Evolutionary conservation across 345 rosid species (phyloP), one percentile per base, ranked within the genome.

Genomic region (Trapa bicornis): DNA sequence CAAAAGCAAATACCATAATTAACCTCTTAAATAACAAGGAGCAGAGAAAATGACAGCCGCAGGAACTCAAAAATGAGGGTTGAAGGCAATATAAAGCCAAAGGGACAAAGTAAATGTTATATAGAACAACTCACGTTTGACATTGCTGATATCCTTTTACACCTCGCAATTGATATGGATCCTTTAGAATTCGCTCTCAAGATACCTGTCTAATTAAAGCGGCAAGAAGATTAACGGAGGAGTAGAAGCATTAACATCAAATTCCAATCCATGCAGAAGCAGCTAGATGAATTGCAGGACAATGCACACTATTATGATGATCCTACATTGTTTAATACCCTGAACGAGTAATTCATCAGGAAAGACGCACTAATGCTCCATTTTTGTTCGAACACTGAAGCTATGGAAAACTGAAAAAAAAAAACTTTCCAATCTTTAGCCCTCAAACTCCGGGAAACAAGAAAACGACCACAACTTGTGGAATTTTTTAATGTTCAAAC

Each of bases 141-240:
- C 60, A 66, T 48, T 33, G 69, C 69, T 15, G 66, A 63, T 63
- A 63, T 4, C 12, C 47, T 63, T 6, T 7, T 2, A 63, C 37
- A 38, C 29, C 12, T 63, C 47, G 47, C 16, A 53, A 33, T 53
- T 17, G 32, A 53, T 17, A 53, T 6, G 22, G 58, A 17, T 53
- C 58, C 32, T n/a, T 53, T 53, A n/a, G 29, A 17, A 53, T 50
- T 50, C n/a, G n/a, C 54, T 50, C 54, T 50, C n/a, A 2, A 15
- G 4, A 50, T 50, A 50, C 54, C 54, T 50, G 54, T 50, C 54
- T 13, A 50, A 84, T 86, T 78, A 75, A 70, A 70, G 73, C 33
- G 62, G 38, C 53, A 29, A 71, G 57, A 29, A 69, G 70, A 38
- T 70, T 37, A 72, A 68, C 22, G 41, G 77, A 73, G 35, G 71